Evolutionary conservation across 345 rosid genomes (phyloP).

Genomic region (Luvunga scandens): DNA sequence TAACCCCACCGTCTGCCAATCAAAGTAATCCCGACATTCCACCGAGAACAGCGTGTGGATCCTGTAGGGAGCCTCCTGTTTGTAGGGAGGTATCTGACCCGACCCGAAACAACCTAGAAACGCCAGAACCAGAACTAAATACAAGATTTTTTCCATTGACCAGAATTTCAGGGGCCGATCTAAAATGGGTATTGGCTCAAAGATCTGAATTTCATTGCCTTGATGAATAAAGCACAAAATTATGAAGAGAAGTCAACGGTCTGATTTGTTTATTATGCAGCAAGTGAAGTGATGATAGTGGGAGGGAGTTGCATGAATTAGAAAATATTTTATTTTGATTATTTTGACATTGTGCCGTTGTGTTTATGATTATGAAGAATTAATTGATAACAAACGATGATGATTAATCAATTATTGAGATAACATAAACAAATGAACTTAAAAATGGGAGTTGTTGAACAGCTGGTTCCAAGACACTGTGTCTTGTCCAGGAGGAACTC

Average conservation of each 20-base stretch:
- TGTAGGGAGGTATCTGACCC: constrained; percentile 32
- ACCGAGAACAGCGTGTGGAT: constrained; percentile 95
- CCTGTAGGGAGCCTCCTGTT: constrained; percentile 61
- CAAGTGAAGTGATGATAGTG: neutral
- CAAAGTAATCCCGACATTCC: constrained; percentile 93
- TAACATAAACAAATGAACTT: neutral
- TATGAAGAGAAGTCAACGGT: constrained; percentile 36
- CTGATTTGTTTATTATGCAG: neutral
- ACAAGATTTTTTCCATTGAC: constrained; percentile 38
- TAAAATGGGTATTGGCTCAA: constrained; percentile 25
- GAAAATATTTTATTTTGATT: too few species aligned
- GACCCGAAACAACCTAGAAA: constrained; percentile 24
- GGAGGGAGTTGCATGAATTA: constrained; percentile 2
- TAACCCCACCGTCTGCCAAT: constrained; percentile 97
- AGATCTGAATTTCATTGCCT: constrained; percentile 39
- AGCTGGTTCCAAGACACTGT: neutral
- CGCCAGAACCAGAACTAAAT: constrained; percentile 16
- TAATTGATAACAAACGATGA: neutral
- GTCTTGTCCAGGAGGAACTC: neutral
- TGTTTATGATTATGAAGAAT: neutral
- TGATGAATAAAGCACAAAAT: neutral
- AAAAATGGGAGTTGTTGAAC: constrained; percentile 2
- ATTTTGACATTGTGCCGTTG: neutral
- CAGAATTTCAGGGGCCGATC: constrained; percentile 29
- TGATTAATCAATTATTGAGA: neutral